These are phyloP conservation scores for Colletotrichum sp. DNA, from an alignment of 2,329 filamentous ascomycete genomes.

Conservation along the genomic window DNA sequence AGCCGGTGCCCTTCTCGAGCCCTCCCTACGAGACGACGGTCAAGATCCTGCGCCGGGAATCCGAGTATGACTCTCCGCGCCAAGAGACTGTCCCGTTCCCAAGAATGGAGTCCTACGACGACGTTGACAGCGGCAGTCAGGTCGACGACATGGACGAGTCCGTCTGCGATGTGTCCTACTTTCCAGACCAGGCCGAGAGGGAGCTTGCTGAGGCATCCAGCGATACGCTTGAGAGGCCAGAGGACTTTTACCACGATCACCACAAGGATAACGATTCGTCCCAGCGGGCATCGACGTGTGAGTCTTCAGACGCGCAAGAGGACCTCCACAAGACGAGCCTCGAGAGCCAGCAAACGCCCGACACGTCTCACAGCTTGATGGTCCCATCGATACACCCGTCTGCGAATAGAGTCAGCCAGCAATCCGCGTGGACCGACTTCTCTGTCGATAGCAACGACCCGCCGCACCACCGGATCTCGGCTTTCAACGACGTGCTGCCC, in stretches of 20 bases:
- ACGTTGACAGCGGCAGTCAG: slow-evolving; percentile 44
- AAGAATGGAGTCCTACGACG: slow-evolving; percentile 37
- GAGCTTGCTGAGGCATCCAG: slow-evolving; percentile 41
- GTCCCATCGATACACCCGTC: slow-evolving; percentile 50
- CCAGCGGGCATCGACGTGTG: slow-evolving; percentile 43
- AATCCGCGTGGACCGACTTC: slow-evolving; percentile 66
- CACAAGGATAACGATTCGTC: slow-evolving; percentile 29
- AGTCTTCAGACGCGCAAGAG: slow-evolving; percentile 31
- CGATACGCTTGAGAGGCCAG: slow-evolving; percentile 33
- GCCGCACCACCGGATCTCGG: slow-evolving; percentile 29
- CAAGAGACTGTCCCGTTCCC: slow-evolving; percentile 37
- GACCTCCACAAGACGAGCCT: slow-evolving; percentile 14
- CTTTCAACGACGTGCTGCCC: slow-evolving; percentile 6
- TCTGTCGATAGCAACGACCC: slow-evolving; percentile 59
- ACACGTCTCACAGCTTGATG: slow-evolving; percentile 49
- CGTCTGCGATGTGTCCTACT: slow-evolving; percentile 27
- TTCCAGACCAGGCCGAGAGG: slow-evolving; percentile 36
- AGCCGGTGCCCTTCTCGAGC: slow-evolving; percentile 43
- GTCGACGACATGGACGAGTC: slow-evolving; percentile 30
- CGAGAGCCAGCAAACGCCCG: slow-evolving; percentile 27
- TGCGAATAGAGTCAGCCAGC: slow-evolving; percentile 56
- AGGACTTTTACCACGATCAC: slow-evolving; percentile 25
- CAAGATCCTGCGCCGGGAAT: slow-evolving; percentile 53
- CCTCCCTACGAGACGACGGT: slow-evolving; percentile 51
- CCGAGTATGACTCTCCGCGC: slow-evolving; percentile 33